Conservation (phyloP, 108 stramenopile species). For the Cyclotella atomus region DNA sequence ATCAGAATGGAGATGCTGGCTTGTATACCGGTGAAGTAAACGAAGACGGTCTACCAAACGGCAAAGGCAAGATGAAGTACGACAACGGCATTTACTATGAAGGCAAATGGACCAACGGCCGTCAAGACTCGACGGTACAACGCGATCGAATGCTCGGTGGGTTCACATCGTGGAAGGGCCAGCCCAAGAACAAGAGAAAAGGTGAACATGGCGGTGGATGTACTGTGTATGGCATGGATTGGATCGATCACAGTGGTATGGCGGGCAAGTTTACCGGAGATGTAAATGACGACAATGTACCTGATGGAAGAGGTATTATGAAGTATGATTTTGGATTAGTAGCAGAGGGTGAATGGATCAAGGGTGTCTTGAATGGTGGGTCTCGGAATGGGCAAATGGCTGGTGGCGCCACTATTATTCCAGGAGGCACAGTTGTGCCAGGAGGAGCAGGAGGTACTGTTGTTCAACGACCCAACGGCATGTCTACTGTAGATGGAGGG, state of each 20-base stretch:
- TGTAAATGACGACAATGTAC: constrained; percentile 7
- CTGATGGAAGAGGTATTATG: constrained; percentile 16
- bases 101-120: constrained; percentile 40
- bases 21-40: constrained; percentile 58
- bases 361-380: constrained; percentile 13
- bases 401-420: constrained; percentile 7
- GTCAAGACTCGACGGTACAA: not conserved
- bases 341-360: constrained; percentile 12
- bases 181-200: not conserved
- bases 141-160: constrained; percentile 6
- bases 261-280: constrained; percentile 8
- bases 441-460: not conserved
- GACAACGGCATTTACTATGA: constrained; percentile 58
- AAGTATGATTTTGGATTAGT: constrained; percentile 24
- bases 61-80: constrained; percentile 65
- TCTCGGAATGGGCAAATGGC: not conserved
- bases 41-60: constrained; percentile 49
- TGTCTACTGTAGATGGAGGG: not conserved
- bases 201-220: not conserved
- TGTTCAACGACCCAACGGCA: not conserved
- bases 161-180: constrained; percentile 9
- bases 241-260: constrained; percentile 6
- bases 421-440: constrained; percentile 8
- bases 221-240: constrained; percentile 17
- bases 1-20: constrained; percentile 64